phyloP scores from a whole-genome alignment of 805 yeast genomes.

The Candida sithepensis region DNA sequence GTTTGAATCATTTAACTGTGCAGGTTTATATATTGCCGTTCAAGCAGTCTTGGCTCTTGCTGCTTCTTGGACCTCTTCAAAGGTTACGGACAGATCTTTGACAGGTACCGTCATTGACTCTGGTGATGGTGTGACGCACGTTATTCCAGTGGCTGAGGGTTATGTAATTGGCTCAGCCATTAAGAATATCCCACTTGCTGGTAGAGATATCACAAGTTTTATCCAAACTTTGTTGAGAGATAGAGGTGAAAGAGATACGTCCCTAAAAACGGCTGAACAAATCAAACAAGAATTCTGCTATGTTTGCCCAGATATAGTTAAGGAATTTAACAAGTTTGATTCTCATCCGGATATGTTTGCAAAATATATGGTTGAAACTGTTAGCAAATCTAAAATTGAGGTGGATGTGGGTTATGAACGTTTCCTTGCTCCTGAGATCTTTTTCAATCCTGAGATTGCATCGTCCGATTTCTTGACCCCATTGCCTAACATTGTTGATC shows the following conservation, averaged over 20 bases:
- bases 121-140: constrained; percentile 99
- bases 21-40: constrained; percentile 96
- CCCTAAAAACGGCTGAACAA: constrained; percentile 92
- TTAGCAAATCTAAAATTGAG: constrained; percentile 55
- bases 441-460: constrained; percentile 96
- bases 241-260: constrained; percentile 93
- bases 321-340: constrained; percentile 92
- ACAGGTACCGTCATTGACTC: constrained; percentile 98
- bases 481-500: constrained; percentile 92
- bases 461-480: constrained; percentile 95
- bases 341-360: constrained; percentile 92
- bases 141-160: constrained; percentile 98
- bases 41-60: constrained; percentile 98
- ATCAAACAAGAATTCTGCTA: constrained; percentile 96
- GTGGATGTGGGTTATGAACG: constrained; percentile 98
- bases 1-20: constrained; percentile 98
- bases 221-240: constrained; percentile 93
- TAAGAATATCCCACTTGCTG: constrained; percentile 97
- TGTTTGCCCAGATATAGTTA: constrained; percentile 96
- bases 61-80: constrained; percentile 97
- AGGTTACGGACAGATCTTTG: constrained; percentile 89
- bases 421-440: constrained; percentile 97
- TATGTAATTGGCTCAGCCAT: constrained; percentile 97
- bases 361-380: constrained; percentile 83
- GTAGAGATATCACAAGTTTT: constrained; percentile 93